Evolutionary conservation across 345 rosid species (phyloP).

Genomic region (Pistacia integerrima): DNA sequence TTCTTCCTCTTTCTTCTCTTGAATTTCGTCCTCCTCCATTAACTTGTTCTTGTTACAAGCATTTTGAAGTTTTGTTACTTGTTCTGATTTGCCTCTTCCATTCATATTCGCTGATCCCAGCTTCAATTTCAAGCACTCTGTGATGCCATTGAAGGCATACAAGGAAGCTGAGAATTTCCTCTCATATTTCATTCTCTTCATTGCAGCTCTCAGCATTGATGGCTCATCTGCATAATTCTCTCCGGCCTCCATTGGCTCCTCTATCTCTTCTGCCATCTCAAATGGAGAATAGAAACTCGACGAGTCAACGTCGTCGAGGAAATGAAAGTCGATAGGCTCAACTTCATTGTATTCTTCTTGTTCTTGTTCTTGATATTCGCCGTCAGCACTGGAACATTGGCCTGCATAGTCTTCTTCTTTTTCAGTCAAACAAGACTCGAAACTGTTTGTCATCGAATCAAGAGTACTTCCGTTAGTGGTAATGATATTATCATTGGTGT

Average conservation of each 20-base stretch:
- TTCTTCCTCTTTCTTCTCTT: slow-evolving; percentile 23
- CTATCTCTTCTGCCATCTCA: slow-evolving; percentile 54
- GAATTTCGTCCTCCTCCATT: slow-evolving; percentile 3
- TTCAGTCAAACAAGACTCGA: slow-evolving; percentile 40
- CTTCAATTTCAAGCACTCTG: slow-evolving; percentile 53
- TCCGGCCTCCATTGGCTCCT: slow-evolving; percentile 31
- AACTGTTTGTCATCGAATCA: slow-evolving; percentile 27
- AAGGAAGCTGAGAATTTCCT: slow-evolving; percentile 69
- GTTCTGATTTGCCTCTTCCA: slow-evolving; percentile 32
- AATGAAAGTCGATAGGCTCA: slow-evolving; percentile 42
- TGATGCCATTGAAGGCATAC: slow-evolving; percentile 60
- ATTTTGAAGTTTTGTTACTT: slow-evolving; percentile 34
- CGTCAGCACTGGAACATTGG: slow-evolving; percentile 27
- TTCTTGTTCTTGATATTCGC: slow-evolving; percentile 24
- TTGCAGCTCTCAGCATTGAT: slow-evolving; percentile 44
- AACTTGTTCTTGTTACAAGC: slow-evolving; percentile 38
- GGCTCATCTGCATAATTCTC: slow-evolving; percentile 43
- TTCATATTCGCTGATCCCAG: slow-evolving; percentile 30
- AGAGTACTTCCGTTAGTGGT: slow-evolving; percentile 2
- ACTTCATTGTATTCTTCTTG: slow-evolving; percentile 21
- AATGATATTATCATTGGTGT: not conserved
- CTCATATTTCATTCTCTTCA: slow-evolving; percentile 65
- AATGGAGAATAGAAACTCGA: slow-evolving; percentile 49
- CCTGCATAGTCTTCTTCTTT: slow-evolving; percentile 35
- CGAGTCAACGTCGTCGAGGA: slow-evolving; percentile 41